These are phyloP conservation scores for Geum urbanum DNA, from an alignment of 306 rosid genomes.

Conservation along the genomic window DNA sequence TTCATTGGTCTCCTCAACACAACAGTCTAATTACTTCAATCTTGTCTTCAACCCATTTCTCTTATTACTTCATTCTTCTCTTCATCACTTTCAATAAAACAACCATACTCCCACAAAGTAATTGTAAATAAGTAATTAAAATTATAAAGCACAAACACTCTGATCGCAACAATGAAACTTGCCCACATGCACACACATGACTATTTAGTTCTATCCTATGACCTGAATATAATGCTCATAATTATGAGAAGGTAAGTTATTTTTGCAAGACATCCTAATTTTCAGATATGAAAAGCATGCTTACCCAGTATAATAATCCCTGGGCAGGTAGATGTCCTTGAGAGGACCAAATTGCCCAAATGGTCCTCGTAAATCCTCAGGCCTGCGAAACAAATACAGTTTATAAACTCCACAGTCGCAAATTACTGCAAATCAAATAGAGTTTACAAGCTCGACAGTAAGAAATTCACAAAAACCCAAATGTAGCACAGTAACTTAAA, in stretches of 20 bases:
- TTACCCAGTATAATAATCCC: constrained; percentile 80
- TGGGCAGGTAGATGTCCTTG: constrained; percentile 79
- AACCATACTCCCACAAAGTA: constrained; percentile 63
- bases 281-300: constrained; percentile 14
- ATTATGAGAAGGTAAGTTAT: no score
- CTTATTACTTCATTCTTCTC: constrained; percentile 71
- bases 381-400: constrained; percentile 38
- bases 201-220: not conserved
- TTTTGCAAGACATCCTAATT: not conserved
- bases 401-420: not conserved
- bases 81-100: constrained; percentile 77
- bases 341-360: constrained; percentile 73
- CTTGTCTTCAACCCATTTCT: constrained; percentile 60
- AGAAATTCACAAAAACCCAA: not conserved
- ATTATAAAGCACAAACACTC: constrained; percentile 13
- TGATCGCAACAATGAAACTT: not conserved
- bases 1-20: constrained; percentile 53
- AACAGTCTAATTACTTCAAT: constrained; percentile 53
- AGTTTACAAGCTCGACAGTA: no score
- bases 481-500: not conserved
- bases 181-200: not conserved
- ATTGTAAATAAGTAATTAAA: constrained; percentile 26
- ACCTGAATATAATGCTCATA: no score
- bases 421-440: no score
- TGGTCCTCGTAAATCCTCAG: constrained; percentile 59